Conservation (phyloP, 352 stramenopile species). For the Phytophthora citricola region DNA sequence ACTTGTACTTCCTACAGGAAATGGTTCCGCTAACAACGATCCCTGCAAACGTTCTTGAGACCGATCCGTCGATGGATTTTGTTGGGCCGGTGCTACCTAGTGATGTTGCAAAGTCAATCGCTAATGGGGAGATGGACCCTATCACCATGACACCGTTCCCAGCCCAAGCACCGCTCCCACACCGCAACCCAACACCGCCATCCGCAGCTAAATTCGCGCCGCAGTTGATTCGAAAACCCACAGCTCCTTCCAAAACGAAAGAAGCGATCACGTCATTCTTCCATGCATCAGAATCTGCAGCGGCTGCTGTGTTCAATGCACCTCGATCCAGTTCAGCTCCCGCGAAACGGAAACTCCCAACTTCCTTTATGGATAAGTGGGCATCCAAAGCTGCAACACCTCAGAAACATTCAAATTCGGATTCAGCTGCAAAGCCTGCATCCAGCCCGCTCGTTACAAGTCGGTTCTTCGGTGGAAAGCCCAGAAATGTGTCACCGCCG, state of each 20-base stretch:
- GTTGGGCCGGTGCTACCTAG: slow-evolving; percentile 61
- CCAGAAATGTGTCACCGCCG: slow-evolving; percentile 37
- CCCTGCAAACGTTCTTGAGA: slow-evolving; percentile 32
- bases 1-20: slow-evolving; percentile 39
- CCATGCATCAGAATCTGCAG: slow-evolving; percentile 25
- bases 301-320: slow-evolving; percentile 23
- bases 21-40: slow-evolving; percentile 74
- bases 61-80: slow-evolving; percentile 59
- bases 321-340: slow-evolving; percentile 16
- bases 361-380: slow-evolving; percentile 35
- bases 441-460: slow-evolving; percentile 41
- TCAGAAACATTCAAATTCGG: neutral
- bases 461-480: slow-evolving; percentile 49
- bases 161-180: neutral
- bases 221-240: neutral
- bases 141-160: slow-evolving; percentile 65
- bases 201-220: neutral
- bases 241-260: slow-evolving; percentile 12
- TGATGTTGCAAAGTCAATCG: slow-evolving; percentile 58
- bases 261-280: slow-evolving; percentile 32
- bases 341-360: slow-evolving; percentile 32
- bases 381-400: slow-evolving; percentile 8
- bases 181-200: slow-evolving; percentile 6
- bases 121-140: slow-evolving; percentile 77
- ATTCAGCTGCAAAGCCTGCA: neutral